These are phyloP conservation scores for Verticillium zaregamsianum DNA, from an alignment of 2,329 filamentous ascomycete genomes.

Conservation along the genomic window DNA sequence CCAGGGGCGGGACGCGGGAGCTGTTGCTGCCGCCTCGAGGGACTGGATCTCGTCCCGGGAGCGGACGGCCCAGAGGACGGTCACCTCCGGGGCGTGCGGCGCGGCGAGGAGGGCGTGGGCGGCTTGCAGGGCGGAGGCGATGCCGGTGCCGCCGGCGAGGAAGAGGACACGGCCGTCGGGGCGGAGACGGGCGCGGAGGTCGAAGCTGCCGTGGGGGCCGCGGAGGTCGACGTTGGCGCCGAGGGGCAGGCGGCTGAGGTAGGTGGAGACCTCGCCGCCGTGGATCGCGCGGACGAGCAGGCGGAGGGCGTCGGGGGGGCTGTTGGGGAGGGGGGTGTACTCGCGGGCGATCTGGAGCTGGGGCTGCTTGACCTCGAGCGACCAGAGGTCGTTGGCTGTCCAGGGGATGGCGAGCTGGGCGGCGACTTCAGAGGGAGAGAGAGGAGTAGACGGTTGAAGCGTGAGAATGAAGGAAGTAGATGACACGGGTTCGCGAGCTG, in stretches of 20 bases:
- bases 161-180: conserved; percentile 57
- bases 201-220: conserved; percentile 71
- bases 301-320: conserved; percentile 35
- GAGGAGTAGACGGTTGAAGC: conserved; percentile 38
- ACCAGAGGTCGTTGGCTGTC: conserved; percentile 64
- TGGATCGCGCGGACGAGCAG: conserved; percentile 77
- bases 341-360: conserved; percentile 86
- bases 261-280: conserved; percentile 81
- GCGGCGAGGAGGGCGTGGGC: conserved; percentile 56
- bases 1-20: conserved; percentile 9
- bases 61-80: conserved; percentile 77
- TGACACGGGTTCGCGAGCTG: conserved; percentile 57
- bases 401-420: conserved; percentile 16
- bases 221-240: conserved; percentile 69
- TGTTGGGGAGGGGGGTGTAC: conserved; percentile 80
- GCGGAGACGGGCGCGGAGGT: conserved; percentile 33
- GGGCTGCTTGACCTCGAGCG: conserved; percentile 90
- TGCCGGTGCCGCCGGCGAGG: conserved; percentile 86
- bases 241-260: conserved; percentile 61
- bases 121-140: conserved; percentile 84
- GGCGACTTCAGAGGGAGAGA: neutral
- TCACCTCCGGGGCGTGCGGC: conserved; percentile 36
- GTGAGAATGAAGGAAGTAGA: conserved; percentile 67
- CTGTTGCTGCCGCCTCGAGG: neutral
- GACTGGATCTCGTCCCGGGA: conserved; percentile 49